Evolutionary conservation across 2,329 filamentous ascomycete genomes (phyloP), one percentile per base, ranked within the genome.

Genomic region (Nigrospora oryzae): DNA sequence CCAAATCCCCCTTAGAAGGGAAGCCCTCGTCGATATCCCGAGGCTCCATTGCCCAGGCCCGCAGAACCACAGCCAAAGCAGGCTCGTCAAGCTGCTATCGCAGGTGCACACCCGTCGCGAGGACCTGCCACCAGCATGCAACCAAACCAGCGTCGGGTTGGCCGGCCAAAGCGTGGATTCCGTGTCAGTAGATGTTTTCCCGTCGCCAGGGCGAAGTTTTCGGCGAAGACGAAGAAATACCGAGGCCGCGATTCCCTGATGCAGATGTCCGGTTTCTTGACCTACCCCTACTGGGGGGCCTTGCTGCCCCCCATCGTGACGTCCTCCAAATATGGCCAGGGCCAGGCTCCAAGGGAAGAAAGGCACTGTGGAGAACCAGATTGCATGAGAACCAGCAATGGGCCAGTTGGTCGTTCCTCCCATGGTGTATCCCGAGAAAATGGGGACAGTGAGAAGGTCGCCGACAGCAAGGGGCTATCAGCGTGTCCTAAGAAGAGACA

Each of bases 1-100:
- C 60, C 68, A 60, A 64, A 60, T 62, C 62, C 67, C 62, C 62
- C 66, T 63, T 69, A 67, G 64, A 64, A 65, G 56, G 65, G 63
- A 59, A 65, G 61, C 60, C 61, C 61, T 58, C 57, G 61, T 61
- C 56, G 59, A 59, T 63, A 56, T 50, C 62, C 63, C 38, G 63
- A 56, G 51, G 57, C 62, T 51, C 59, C 57, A 45, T 47, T 59
- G 43, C 54, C 56, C 40, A 48, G 54, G 39, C 46, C 53, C 38
- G 39, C 54, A 16, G 47, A 49, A 37, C 43, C 51, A 33, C 28
- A 46, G 31, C 48, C 47, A 38, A 53, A 50, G 35, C 53, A 51
- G 33, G 55, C 60, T 36, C 60, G 57, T 34, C 49, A 47, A 47
- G 56, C 61, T 42, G 56, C 59, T 37, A 48, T 62, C 47, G 55